phyloP scores from a whole-genome alignment of 2,329 filamentous ascomycete genomes.

The Epichloe sibirici region DNA sequence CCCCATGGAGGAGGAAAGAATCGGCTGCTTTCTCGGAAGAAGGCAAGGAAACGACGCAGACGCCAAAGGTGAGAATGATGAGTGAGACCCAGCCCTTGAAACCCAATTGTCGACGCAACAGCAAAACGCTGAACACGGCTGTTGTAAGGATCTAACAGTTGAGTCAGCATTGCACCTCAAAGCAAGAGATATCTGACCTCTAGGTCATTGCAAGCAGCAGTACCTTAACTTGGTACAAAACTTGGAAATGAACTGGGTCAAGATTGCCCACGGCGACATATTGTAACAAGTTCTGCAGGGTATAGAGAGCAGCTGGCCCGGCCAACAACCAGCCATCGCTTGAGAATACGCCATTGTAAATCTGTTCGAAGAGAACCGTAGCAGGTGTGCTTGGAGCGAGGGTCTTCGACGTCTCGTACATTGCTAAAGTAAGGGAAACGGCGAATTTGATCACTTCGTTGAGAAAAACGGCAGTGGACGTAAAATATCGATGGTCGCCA shows the following conservation, averaged over 20 bases:
- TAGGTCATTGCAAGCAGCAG: constrained; percentile 8
- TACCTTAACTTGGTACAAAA: constrained; percentile 83
- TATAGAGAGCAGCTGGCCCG: constrained; percentile 79
- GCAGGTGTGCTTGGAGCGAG: constrained; percentile 69
- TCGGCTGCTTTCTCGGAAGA: constrained; percentile 41
- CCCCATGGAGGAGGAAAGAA: constrained; percentile 50
- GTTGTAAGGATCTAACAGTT: constrained; percentile 61
- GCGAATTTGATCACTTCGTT: constrained; percentile 86
- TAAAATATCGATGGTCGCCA: constrained; percentile 77
- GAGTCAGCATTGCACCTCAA: not conserved
- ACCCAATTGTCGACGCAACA: constrained; percentile 61
- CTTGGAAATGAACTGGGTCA: constrained; percentile 85
- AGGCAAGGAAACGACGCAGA: constrained; percentile 76
- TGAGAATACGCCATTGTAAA: constrained; percentile 71
- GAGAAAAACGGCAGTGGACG: constrained; percentile 87
- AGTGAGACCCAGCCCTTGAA: constrained; percentile 69
- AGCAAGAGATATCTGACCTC: not conserved
- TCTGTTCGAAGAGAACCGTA: constrained; percentile 66
- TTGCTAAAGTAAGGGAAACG: constrained; percentile 72
- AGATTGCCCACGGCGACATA: constrained; percentile 86
- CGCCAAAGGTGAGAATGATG: constrained; percentile 66
- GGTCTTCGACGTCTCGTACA: constrained; percentile 74
- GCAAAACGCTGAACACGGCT: constrained; percentile 70
- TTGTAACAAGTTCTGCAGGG: constrained; percentile 84
- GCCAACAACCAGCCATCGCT: constrained; percentile 92